Evolutionary conservation across 495 filamentous ascomycete genomes (phyloP).

Genomic region (Cairneyella variabilis): DNA sequence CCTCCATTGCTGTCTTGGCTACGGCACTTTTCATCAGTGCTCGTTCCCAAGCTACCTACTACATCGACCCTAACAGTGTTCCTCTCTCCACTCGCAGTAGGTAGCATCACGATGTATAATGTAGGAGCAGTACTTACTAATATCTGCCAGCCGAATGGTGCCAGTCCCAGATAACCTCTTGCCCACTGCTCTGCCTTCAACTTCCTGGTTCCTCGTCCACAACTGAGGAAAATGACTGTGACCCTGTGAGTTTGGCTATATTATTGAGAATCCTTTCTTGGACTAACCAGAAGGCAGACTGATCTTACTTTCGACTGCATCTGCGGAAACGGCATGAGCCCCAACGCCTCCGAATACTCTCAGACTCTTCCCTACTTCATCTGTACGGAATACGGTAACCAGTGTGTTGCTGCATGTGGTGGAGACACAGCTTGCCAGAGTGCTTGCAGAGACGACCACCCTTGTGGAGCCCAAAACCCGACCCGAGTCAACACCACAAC

Average conservation of each 20-base stretch:
- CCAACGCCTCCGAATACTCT: slow-evolving; percentile 79
- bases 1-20: slow-evolving; percentile 41
- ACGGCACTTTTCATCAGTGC: slow-evolving; percentile 35
- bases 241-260: slow-evolving; percentile 53
- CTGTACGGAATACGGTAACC: slow-evolving; percentile 66
- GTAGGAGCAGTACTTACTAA: background rate
- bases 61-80: slow-evolving; percentile 60
- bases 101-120: background rate
- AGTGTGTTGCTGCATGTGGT: slow-evolving; percentile 64
- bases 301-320: slow-evolving; percentile 68
- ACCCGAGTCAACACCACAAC: slow-evolving; percentile 55
- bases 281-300: slow-evolving; percentile 40
- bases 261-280: slow-evolving; percentile 1
- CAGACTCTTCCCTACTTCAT: slow-evolving; percentile 83
- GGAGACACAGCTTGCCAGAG: slow-evolving; percentile 56
- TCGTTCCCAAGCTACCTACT: slow-evolving; percentile 33
- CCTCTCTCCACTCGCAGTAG: slow-evolving; percentile 45
- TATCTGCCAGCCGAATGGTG: slow-evolving; percentile 54
- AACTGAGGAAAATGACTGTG: slow-evolving; percentile 61
- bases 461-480: slow-evolving; percentile 76
- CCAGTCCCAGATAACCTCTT: slow-evolving; percentile 57
- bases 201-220: slow-evolving; percentile 44
- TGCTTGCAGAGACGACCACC: slow-evolving; percentile 64
- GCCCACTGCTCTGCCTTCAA: slow-evolving; percentile 78
- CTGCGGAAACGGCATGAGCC: slow-evolving; percentile 66